Conservation (phyloP, 169 alveolate species). For the Plasmodium billcollinsi region DNA sequence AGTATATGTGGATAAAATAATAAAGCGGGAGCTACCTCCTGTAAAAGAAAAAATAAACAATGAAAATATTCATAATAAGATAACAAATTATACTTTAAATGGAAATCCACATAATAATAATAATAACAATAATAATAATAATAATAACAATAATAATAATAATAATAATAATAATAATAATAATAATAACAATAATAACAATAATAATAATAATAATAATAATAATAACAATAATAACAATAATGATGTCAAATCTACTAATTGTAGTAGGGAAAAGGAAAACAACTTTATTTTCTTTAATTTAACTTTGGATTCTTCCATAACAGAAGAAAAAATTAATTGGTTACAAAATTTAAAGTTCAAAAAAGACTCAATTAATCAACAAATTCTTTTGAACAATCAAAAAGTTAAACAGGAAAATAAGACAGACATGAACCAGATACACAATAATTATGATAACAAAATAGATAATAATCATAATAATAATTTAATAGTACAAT, state of each 20-base stretch:
- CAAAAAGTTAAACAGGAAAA: not conserved
- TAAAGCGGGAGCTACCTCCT: not conserved
- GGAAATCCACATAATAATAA: not conserved
- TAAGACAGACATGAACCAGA: not conserved
- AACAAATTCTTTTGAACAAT: constrained; percentile 3
- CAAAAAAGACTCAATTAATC: constrained; percentile 8
- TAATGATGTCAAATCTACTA: too few relatives aligned
- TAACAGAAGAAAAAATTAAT: constrained; percentile 75
- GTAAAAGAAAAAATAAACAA: too few relatives aligned
- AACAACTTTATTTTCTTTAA: constrained; percentile 74
- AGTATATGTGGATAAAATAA: constrained; percentile 77
- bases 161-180: not conserved
- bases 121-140: not conserved
- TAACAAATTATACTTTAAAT: not conserved
- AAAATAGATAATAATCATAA: not conserved
- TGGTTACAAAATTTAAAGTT: constrained; percentile 57
- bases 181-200: not conserved
- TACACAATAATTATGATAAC: not conserved
- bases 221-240: too few relatives aligned
- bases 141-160: not conserved
- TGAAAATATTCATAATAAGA: constrained; percentile 2
- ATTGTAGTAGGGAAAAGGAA: not conserved
- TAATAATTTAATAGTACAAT: not conserved
- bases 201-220: too few relatives aligned
- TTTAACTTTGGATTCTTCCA: constrained; percentile 74